phyloP scores from a whole-genome alignment of 1,284 basidiomycete species.

The Baeospora myosura region DNA sequence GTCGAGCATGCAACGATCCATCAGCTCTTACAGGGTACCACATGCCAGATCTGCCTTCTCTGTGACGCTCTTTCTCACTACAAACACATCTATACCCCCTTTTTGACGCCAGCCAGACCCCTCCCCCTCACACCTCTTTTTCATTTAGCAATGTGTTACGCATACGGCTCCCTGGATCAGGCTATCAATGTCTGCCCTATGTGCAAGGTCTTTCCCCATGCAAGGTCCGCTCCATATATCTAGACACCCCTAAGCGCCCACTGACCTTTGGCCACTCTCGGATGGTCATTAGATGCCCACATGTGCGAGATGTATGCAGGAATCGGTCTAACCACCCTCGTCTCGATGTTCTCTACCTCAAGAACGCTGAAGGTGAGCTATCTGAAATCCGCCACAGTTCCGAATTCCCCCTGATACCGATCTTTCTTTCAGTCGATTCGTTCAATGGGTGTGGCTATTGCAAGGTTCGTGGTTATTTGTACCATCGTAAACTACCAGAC shows the following conservation, averaged over 20 bases:
- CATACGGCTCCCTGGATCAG: slow-evolving; percentile 58
- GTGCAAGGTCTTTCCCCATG: slow-evolving; percentile 70
- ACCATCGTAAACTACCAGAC: slow-evolving; percentile 21
- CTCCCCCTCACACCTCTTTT: slow-evolving; percentile 17
- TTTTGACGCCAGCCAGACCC: slow-evolving; percentile 24
- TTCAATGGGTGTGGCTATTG: slow-evolving; percentile 82
- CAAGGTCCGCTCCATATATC: slow-evolving; percentile 35
- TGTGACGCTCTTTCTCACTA: slow-evolving; percentile 33
- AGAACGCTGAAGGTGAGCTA: slow-evolving; percentile 71
- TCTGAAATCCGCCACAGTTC: slow-evolving; percentile 12
- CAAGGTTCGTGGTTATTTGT: slow-evolving; percentile 68
- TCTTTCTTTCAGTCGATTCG: slow-evolving; percentile 53
- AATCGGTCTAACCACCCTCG: slow-evolving; percentile 65
- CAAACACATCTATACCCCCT: slow-evolving; percentile 38
- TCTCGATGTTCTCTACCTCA: slow-evolving; percentile 66
- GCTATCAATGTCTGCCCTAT: slow-evolving; percentile 64
- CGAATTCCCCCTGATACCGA: slow-evolving; percentile 8
- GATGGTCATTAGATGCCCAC: slow-evolving; percentile 52
- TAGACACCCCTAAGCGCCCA: slow-evolving; percentile 11
- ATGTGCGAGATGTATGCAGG: slow-evolving; percentile 63
- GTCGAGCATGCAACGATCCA: too few relatives aligned
- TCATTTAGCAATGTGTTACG: slow-evolving; percentile 56
- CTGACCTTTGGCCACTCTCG: slow-evolving; percentile 15
- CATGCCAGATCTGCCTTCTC: slow-evolving; percentile 38
- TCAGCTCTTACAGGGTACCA: slow-evolving; percentile 38